These are phyloP conservation scores for Penicillium sp. DNA, from an alignment of 2,329 filamentous ascomycete genomes.

Conservation along the genomic window DNA sequence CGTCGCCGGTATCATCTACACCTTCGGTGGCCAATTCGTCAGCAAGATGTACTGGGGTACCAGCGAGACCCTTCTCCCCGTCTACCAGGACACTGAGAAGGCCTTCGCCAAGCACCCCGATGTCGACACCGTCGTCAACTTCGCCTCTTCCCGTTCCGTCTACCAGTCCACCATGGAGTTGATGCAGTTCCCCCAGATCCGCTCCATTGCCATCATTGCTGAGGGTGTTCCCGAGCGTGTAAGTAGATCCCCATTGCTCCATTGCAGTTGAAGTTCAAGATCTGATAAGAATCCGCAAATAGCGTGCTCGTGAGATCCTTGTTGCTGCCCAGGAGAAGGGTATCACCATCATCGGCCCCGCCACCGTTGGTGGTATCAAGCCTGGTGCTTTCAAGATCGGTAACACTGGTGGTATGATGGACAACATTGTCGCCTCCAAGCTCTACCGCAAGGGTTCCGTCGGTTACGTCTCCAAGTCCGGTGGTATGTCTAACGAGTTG, in stretches of 20 bases:
- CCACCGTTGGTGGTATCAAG: conserved; percentile 99
- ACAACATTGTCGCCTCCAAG: conserved; percentile 99
- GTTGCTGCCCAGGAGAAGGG: conserved; percentile 98
- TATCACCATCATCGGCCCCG: conserved; percentile 96
- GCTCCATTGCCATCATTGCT: conserved; percentile 98
- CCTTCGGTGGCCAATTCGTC: conserved; percentile 99
- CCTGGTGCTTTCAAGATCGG: conserved; percentile 99
- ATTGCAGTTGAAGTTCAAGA: neutral
- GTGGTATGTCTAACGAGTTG: conserved; percentile 99
- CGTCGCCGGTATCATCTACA: conserved; percentile 99
- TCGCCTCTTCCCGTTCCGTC: conserved; percentile 96
- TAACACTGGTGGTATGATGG: conserved; percentile 99
- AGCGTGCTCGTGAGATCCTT: conserved; percentile 97
- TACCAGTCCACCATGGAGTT: conserved; percentile 98
- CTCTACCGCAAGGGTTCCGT: conserved; percentile 99
- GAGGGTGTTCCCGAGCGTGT: conserved; percentile 98
- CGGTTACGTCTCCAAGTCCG: conserved; percentile 99
- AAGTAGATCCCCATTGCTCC: conserved; percentile 33
- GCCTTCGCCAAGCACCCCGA: conserved; percentile 95
- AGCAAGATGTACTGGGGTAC: conserved; percentile 99
- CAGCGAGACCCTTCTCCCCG: conserved; percentile 95
- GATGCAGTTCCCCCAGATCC: conserved; percentile 95
- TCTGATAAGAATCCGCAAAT: neutral
- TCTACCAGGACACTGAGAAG: conserved; percentile 93
- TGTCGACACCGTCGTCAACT: conserved; percentile 98